Evolutionary conservation across 306 rosid genomes (phyloP), one percentile per base, ranked within the genome.

Genomic region (Amphicarpaea edgeworthii): DNA sequence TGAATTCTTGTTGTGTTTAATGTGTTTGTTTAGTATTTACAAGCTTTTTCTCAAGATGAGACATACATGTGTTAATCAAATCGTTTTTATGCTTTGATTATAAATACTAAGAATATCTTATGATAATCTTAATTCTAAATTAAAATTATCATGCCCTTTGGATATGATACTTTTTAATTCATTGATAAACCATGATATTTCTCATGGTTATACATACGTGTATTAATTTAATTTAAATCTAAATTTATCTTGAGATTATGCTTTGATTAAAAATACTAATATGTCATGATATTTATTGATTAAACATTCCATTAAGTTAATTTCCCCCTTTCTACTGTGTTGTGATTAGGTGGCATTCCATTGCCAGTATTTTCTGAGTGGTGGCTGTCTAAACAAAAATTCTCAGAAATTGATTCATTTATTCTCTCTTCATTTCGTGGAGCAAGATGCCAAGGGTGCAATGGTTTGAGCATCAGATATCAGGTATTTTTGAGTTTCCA

Each of bases 341-440:
- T 72, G 30, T 64, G 53, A 77, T 67, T 70, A 94, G 98, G 98
- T 68, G 91, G 98, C 24, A 91, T 94, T 73, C 97, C 96, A 6
- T 83, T 94, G 87, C 96, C 86, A 8, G 79, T 91, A 75, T 91
- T 94, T 94, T 94, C 96, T 20, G 97, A 94, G 85, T 94, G 98
- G 98, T 94, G 98, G 98, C 75, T 91, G 72, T 86, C 93, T 37
- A 94, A 81, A 68, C 96, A 94, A 75, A 91, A 86, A 75, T 88
- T 91, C 79, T 88, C 93, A 12, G 88, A 81, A 73, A 94, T 94
- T 58, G 90, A 94, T 78, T 88, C 96, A 34, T 94, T 94, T 77
- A 81, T 94, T 57, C 87, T 91, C 72, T 75, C 96, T 50, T 91
- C 96, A 73, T 94, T 90, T 85, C 79, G 79, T 20, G 91, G 89